Evolutionary conservation across 345 rosid species (phyloP), one percentile per base, ranked within the genome.

Genomic region (Carallia pectinifolia): DNA sequence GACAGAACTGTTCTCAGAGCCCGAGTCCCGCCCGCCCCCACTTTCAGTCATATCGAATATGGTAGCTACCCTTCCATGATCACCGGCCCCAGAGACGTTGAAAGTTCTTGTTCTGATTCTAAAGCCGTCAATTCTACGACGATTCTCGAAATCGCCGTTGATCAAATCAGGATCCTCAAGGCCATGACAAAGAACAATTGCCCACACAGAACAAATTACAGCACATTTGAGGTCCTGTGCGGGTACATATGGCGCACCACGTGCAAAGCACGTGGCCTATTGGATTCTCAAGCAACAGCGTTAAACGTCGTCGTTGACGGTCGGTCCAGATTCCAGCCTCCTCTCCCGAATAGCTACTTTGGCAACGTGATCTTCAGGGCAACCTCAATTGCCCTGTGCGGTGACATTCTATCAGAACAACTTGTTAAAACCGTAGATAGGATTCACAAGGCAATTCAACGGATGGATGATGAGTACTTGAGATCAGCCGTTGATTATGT

Each of bases 401-500:
- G 72, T 12, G 68, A 52, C 4, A 47, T 74, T 16, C 0, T 40
- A 17, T 61, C 67, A 18, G 72, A 74, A 18, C 38, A 58, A 15
- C 31, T 74, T 0, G 48, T 0, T 7, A 23, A 34, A 0, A 54
- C 58, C 0, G 53, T 48, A 10, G 37, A 53, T 6, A 74, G 72
- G 48, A 39, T 74, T 27, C 31, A 9, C 9, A 13, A 7, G 59
- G 67, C 66, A 6, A 68, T 67, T 12, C 39, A 67, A 37, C 36
- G 64, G 44, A 58, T 66, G 65, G 72, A 76, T 37, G 56, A 67
- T 12, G 64, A 71, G 31, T 71, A 71, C 39, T 48, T 71, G 29
- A 71, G 68, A 36, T 71, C 75, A 7, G 76, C 76, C 9, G 39
- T 76, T 12, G 75, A 71, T 27, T 54, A n/a, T 30, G 36, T 66